phyloP scores from a whole-genome alignment of 129 eudicot species.

The Tagetes erecta region DNA sequence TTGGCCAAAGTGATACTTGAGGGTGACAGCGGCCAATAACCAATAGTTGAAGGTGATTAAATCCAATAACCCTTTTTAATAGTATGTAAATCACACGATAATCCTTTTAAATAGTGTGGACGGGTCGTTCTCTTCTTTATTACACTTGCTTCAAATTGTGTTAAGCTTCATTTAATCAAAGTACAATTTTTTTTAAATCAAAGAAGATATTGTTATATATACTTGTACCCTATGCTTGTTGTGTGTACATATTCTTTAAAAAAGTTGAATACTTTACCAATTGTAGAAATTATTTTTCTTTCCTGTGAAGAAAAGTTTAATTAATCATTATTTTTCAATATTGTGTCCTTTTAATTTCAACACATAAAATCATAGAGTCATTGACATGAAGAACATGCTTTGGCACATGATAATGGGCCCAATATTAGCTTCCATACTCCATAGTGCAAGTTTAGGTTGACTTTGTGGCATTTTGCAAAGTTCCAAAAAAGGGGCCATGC shows the following conservation, averaged over 20 bases:
- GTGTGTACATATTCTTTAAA: slow-evolving; percentile 1
- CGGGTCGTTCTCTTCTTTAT: not conserved
- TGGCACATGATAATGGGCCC: slow-evolving; percentile 41
- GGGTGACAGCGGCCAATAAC: too few species aligned
- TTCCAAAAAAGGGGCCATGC: slow-evolving; percentile 34
- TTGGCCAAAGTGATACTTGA: too few species aligned
- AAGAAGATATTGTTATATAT: not conserved
- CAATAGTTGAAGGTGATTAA: too few species aligned
- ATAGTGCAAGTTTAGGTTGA: slow-evolving; percentile 34
- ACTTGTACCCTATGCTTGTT: slow-evolving; percentile 12
- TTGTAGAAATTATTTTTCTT: not conserved
- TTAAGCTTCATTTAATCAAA: not conserved
- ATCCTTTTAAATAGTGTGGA: not conserved
- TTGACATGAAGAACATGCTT: slow-evolving; percentile 31
- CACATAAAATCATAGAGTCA: slow-evolving; percentile 27
- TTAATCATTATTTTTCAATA: slow-evolving; percentile 3
- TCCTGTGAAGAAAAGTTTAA: not conserved
- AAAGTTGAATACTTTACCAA: not conserved
- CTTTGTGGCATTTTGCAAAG: slow-evolving; percentile 40
- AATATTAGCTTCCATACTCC: slow-evolving; percentile 28
- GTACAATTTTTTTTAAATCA: not conserved
- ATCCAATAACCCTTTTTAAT: too few species aligned
- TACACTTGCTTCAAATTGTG: not conserved
- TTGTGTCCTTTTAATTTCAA: slow-evolving; percentile 22
- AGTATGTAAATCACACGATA: too few species aligned